Base-by-base conservation (phyloP, 2,329 filamentous ascomycete genomes). In the Xylaria digitata region DNA sequence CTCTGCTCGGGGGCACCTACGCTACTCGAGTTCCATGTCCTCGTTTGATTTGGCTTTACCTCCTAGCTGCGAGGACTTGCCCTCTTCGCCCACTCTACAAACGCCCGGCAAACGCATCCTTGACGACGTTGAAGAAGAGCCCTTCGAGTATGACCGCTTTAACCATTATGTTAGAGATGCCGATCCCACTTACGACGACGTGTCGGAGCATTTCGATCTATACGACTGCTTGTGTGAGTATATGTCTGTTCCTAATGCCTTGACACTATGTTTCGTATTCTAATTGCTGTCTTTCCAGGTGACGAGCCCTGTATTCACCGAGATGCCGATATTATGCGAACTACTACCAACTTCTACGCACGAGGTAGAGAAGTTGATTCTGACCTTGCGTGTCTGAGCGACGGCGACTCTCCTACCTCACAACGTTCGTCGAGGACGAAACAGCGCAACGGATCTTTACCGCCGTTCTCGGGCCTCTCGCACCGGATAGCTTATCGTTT, bases 61-160 rank as follows among this genome's bases (percentile, higher is more conserved):
- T 21, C 76, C 78, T 4, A 80, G 80, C 72, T 77, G 77, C 68
- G 88, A 88, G 65, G 88, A 89, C 72, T 80, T 80, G 75, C 80
- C 79, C 69, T 90, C 84, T 62, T 90, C 84, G 66, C 90, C 85
- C 65, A 61, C 71, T 17, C 43, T 61, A 17, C 76, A 71, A 48
- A 87, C 89, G 70, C 82, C 87, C 0, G 83, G 85, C 73, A 92
- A 92, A 80, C 85, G 87, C 67, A 86, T 85, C 59, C 83, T 97
- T 68, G 91, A 93, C 17, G 92, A 96, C 74, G 91, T 97, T 21
- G 87, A 94, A 75, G 94, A 97, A 78, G 94, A 97, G 75, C 89
- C 91, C 1, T 80, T 89, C 48, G 91, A 94, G 77, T 86, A 86
- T 61, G 91, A 91, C 21, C 70, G 72, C 37, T 73, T 74, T 32